Percentiles rank a stretch among this genome's conserved stretches.
These are phyloP conservation scores for Zangia roseola DNA, from an alignment of 768 basidiomycete species.

Conservation along the genomic window DNA sequence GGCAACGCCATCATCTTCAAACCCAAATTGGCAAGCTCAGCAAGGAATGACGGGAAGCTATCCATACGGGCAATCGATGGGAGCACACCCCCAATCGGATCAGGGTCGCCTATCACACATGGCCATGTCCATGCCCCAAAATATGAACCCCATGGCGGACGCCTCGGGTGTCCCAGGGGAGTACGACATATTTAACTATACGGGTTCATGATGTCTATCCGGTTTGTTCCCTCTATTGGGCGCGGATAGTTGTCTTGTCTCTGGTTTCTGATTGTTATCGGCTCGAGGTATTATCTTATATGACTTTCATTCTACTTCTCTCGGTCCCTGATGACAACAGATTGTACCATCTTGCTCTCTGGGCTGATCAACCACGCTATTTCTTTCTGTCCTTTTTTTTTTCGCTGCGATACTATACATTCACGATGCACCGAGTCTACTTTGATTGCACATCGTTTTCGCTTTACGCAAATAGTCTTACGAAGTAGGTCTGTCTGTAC, in stretches of 20 bases:
- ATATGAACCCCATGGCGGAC: constrained; percentile 43
- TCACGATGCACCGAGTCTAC: constrained; percentile 10
- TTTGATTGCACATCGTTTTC: constrained; percentile 17
- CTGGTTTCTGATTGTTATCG: constrained; percentile 25
- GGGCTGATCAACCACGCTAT: constrained; percentile 1
- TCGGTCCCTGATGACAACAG: constrained; percentile 6
- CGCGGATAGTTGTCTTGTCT: constrained; percentile 18
- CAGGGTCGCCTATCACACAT: constrained; percentile 44
- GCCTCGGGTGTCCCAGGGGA: constrained; percentile 41
- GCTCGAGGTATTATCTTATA: constrained; percentile 26
- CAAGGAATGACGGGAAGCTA: constrained; percentile 30
- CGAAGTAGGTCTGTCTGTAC: constrained; percentile 31
- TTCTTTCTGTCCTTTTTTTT: constrained; percentile 3
- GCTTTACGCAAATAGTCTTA: constrained; percentile 21
- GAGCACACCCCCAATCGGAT: constrained; percentile 24
- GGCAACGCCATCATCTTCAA: constrained; percentile 25
- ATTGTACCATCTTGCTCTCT: constrained; percentile 3
- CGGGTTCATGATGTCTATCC: constrained; percentile 34
- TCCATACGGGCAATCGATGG: constrained; percentile 28
- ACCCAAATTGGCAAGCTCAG: constrained; percentile 27
- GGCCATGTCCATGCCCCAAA: constrained; percentile 49
- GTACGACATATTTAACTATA: constrained; percentile 62
- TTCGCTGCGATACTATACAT: constrained; percentile 20
- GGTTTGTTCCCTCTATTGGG: constrained; percentile 16
- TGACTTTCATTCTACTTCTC: constrained; percentile 3